Evolutionary conservation across 192 early-diverging fungal genomes (phyloP).

Genomic region (Ambispora gerdemannii): DNA sequence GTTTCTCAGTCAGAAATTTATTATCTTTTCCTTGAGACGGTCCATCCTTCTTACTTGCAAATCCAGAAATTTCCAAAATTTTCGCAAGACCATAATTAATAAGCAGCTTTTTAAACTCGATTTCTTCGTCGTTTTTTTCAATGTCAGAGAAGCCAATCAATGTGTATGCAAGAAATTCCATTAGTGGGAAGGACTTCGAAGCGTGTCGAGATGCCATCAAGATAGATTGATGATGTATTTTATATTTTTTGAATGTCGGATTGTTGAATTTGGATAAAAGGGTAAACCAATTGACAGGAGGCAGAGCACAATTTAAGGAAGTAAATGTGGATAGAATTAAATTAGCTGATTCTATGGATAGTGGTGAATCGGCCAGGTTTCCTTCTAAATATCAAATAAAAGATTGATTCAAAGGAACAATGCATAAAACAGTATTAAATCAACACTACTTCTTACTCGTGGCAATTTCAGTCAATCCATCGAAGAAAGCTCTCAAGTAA

Average conservation of each 20-base stretch:
- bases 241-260: constrained; percentile 7
- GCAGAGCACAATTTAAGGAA: constrained; percentile 34
- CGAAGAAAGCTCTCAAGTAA: constrained; percentile 51
- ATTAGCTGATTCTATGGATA: constrained; percentile 12
- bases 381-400: constrained; percentile 7
- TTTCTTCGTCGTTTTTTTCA: background rate
- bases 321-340: constrained; percentile 15
- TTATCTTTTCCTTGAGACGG: constrained; percentile 19
- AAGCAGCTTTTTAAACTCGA: constrained; percentile 34
- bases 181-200: constrained; percentile 45
- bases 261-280: constrained; percentile 34
- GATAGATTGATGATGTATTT: constrained; percentile 33
- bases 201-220: constrained; percentile 47
- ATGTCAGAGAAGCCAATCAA: constrained; percentile 31
- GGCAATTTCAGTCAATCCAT: constrained; percentile 27
- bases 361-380: constrained; percentile 41
- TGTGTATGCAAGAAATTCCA: constrained; percentile 48
- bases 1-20: constrained; percentile 36
- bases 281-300: constrained; percentile 57
- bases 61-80: constrained; percentile 46
- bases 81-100: constrained; percentile 46
- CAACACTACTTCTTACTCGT: background rate
- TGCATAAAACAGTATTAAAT: background rate
- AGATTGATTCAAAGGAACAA: background rate
- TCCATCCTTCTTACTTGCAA: constrained; percentile 21